phyloP scores from a whole-genome alignment of 1,284 basidiomycete genomes.

The Heterobasidion occidentale region DNA sequence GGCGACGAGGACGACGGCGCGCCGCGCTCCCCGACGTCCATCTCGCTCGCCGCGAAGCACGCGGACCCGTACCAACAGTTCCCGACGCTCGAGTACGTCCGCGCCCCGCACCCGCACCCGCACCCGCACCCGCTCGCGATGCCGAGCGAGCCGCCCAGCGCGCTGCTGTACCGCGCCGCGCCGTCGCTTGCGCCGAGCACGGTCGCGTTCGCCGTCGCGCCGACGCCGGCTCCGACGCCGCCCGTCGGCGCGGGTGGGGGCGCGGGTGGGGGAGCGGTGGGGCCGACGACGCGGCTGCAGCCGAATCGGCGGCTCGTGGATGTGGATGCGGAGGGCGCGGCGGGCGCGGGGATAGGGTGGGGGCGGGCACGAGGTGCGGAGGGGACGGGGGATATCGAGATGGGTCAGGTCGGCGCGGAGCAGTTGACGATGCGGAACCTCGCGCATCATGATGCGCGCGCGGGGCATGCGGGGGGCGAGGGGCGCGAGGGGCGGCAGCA shows the following conservation, averaged over 20 bases:
- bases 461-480: too few relatives aligned
- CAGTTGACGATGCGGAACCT: too few relatives aligned
- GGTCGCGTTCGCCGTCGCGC: background rate
- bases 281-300: background rate
- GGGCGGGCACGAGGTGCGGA: too few relatives aligned
- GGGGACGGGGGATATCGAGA: too few relatives aligned
- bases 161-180: background rate
- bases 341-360: too few relatives aligned
- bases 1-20: too few relatives aligned
- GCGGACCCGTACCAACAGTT: background rate
- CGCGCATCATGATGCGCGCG: too few relatives aligned
- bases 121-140: background rate
- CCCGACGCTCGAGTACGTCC: background rate
- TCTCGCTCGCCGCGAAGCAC: background rate
- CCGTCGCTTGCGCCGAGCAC: background rate
- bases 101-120: background rate
- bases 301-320: conserved; percentile 7
- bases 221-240: background rate
- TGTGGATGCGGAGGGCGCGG: background rate
- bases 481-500: too few relatives aligned
- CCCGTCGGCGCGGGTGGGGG: background rate
- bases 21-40: too few relatives aligned
- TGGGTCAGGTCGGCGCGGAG: too few relatives aligned
- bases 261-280: background rate
- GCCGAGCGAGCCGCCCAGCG: too few relatives aligned